Evolutionary conservation across 2,329 filamentous ascomycete genomes (phyloP), one percentile per base, ranked within the genome.

Genomic region (Fusarium globosum): DNA sequence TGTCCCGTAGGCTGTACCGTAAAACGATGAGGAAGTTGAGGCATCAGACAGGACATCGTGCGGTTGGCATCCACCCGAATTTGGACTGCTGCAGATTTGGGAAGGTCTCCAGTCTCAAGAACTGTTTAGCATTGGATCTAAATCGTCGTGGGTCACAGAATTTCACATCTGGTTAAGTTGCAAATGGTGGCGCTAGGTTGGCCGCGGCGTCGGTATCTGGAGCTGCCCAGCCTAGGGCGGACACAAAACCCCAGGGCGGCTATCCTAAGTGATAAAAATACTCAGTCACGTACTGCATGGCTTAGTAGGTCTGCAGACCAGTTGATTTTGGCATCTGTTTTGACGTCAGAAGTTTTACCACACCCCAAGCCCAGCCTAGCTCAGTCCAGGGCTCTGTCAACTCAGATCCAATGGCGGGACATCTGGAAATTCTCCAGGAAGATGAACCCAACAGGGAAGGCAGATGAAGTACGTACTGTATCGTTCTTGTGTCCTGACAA

Each of bases 181-280:
- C 21, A 41, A 51, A 74, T 65, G 49, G 49, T 38, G 68, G 66
- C 71, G 66, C 71, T 64, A 66, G 63, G 68, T 71, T 70, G 68
- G 71, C 74, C 74, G 68, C 60, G 67, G 69, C 75, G 73, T 78
- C 65, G 76, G 76, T 76, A 78, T 71, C 61, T 73, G 52, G 66
- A 61, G 48, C 61, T 64, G 56, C 30, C 30, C 21, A 33, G 46
- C 28, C 43, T 49, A n/a, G 46, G 21, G 20, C 46, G 30, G 46
- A n/a, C 46, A 49, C 30, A 46, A 30, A 49, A 30, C 16, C 3
- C 4, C 4, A n/a, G 46, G 15, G 18, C 14, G 18, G 10, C 28
- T n/a, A 13, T 30, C 4, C 10, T 10, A 7, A 2, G 21, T 33
- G 46, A 49, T 6, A 7, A 33, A 49, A 49, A n/a, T 13, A 49